phyloP scores from a whole-genome alignment of 441 rosid species.

The Macaranga tanarius region DNA sequence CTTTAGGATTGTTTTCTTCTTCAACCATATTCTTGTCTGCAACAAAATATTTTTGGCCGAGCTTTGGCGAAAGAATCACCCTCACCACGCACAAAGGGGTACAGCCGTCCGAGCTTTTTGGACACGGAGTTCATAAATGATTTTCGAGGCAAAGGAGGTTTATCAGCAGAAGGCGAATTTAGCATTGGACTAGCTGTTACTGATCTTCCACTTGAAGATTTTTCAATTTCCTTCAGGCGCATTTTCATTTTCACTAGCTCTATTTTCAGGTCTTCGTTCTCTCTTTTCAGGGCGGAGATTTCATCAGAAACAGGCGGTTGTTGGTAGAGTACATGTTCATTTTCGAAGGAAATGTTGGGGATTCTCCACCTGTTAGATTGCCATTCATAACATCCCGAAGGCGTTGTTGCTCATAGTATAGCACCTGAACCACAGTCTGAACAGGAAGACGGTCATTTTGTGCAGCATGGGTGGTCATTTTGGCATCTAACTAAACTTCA shows the following conservation, averaged over 20 bases:
- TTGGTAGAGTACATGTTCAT: constrained; percentile 33
- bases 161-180: constrained; percentile 45
- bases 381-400: constrained; percentile 67
- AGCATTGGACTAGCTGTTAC: constrained; percentile 38
- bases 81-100: constrained; percentile 56
- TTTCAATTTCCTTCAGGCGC: constrained; percentile 75
- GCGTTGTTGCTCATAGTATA: constrained; percentile 89
- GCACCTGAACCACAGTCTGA: constrained; percentile 91
- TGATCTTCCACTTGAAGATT: constrained; percentile 27
- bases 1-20: too few species aligned
- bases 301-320: constrained; percentile 55
- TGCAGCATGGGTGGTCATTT: constrained; percentile 88
- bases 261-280: constrained; percentile 77
- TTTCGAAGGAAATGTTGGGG: constrained; percentile 41
- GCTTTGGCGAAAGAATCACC: constrained; percentile 48
- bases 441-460: constrained; percentile 88
- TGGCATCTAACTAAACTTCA: not conserved
- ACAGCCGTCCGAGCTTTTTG: constrained; percentile 70
- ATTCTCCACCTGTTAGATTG: constrained; percentile 31
- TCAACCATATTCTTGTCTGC: too few species aligned
- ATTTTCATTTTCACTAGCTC: constrained; percentile 82
- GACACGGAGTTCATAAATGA: constrained; percentile 78
- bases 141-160: constrained; percentile 78
- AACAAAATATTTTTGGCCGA: constrained; percentile 52
- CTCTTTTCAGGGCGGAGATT: constrained; percentile 56